phyloP scores from a whole-genome alignment of 2,329 filamentous ascomycete species.

The Boeremia exigua region DNA sequence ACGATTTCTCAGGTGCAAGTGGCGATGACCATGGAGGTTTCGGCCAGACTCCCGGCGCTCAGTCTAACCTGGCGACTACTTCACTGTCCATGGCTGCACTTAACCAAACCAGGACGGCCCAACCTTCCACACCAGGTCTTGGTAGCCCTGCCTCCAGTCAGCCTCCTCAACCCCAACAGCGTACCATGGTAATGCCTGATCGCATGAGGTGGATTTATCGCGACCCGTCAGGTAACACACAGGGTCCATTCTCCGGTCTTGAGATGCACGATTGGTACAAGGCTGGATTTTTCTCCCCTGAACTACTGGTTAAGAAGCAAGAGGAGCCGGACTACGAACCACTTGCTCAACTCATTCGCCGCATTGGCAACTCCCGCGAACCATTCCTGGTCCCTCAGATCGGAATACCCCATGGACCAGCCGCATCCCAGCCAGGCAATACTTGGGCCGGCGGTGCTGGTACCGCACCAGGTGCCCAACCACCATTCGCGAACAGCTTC shows the following conservation, averaged over 20 bases:
- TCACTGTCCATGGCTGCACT: constrained; percentile 42
- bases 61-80: constrained; percentile 36
- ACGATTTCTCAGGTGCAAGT: constrained; percentile 44
- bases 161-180: constrained; percentile 71
- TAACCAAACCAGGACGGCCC: constrained; percentile 42
- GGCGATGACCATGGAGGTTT: constrained; percentile 38
- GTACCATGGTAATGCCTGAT: constrained; percentile 98
- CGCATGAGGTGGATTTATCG: constrained; percentile 99
- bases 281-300: constrained; percentile 94
- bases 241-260: constrained; percentile 92
- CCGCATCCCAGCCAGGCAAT: constrained; percentile 57
- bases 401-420: constrained; percentile 86
- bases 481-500: constrained; percentile 91
- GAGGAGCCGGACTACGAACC: constrained; percentile 96
- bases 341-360: constrained; percentile 88
- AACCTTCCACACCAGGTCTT: constrained; percentile 45
- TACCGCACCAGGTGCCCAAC: constrained; percentile 60
- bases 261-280: constrained; percentile 99
- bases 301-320: constrained; percentile 91
- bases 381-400: constrained; percentile 98
- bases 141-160: constrained; percentile 67
- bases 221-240: constrained; percentile 88
- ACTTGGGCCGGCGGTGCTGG: constrained; percentile 52
- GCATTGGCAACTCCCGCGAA: constrained; percentile 96
- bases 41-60: constrained; percentile 28